Evolutionary conservation across 352 stramenopile genomes (phyloP).

Genomic region (Pythium sukuiense): DNA sequence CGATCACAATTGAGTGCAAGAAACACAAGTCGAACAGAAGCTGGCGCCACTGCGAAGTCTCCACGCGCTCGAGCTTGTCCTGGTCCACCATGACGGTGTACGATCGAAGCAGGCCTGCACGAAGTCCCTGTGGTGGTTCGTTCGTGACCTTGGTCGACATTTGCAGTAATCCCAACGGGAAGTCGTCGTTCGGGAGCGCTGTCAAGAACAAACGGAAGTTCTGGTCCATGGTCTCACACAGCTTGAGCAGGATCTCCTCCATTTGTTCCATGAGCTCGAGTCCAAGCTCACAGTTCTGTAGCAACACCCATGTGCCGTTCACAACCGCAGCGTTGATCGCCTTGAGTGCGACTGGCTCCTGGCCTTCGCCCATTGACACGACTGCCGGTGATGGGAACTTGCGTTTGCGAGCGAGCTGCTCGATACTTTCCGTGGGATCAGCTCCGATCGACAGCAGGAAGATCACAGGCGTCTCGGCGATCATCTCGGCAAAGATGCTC

Average conservation of each 20-base stretch:
- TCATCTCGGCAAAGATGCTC: constrained; percentile 97
- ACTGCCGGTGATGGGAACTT: constrained; percentile 96
- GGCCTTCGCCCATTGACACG: constrained; percentile 98
- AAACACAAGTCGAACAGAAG: constrained; percentile 98
- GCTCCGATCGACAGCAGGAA: constrained; percentile 97
- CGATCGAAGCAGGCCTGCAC: constrained; percentile 93
- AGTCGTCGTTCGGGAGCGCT: constrained; percentile 94
- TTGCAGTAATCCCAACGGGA: constrained; percentile 97
- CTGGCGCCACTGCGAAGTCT: constrained; percentile 96
- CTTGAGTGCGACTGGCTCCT: constrained; percentile 97
- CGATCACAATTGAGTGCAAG: constrained; percentile 97
- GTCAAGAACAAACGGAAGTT: constrained; percentile 98
- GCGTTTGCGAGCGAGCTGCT: constrained; percentile 95
- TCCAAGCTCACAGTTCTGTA: constrained; percentile 98
- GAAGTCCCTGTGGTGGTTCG: constrained; percentile 94
- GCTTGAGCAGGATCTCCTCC: constrained; percentile 96
- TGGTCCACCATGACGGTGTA: constrained; percentile 99
- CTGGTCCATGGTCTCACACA: constrained; percentile 94
- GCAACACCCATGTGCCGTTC: constrained; percentile 97
- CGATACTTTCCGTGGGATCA: constrained; percentile 97
- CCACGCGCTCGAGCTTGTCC: constrained; percentile 96
- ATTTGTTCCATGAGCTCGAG: constrained; percentile 98
- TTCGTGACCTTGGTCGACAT: constrained; percentile 99
- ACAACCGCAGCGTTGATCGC: constrained; percentile 96
- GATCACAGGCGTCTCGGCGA: constrained; percentile 95